Conservation (phyloP, 805 yeast genomes). For the Ogataea pilisensis region DNA sequence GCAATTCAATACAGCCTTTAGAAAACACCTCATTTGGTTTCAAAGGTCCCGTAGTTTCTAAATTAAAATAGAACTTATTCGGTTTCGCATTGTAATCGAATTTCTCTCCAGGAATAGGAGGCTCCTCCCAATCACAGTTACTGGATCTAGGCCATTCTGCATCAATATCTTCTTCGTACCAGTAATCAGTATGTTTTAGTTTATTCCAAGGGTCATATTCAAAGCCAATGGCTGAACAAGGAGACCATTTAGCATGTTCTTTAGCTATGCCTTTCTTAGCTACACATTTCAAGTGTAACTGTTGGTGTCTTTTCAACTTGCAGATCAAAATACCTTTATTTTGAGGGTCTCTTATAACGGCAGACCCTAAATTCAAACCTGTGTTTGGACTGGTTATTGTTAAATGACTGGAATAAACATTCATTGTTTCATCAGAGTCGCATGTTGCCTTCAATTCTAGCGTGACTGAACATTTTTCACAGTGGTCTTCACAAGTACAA, state of each 20-base stretch:
- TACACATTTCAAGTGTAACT: slow-evolving; percentile 80
- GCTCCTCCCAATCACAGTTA: slow-evolving; percentile 95
- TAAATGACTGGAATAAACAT: slow-evolving; percentile 83
- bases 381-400: slow-evolving; percentile 34
- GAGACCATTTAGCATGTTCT: slow-evolving; percentile 99
- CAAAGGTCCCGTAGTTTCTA: slow-evolving; percentile 89
- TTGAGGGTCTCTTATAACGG: slow-evolving; percentile 75
- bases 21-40: slow-evolving; percentile 86
- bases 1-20: slow-evolving; percentile 80
- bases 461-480: slow-evolving; percentile 91
- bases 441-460: slow-evolving; percentile 80
- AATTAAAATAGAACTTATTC: slow-evolving; percentile 74
- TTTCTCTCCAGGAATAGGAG: slow-evolving; percentile 80
- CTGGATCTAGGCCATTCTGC: slow-evolving; percentile 90
- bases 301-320: slow-evolving; percentile 89
- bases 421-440: slow-evolving; percentile 82
- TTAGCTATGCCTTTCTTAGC: slow-evolving; percentile 97
- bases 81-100: slow-evolving; percentile 87
- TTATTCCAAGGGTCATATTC: slow-evolving; percentile 99
- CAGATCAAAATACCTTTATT: slow-evolving; percentile 86
- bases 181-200: slow-evolving; percentile 88
- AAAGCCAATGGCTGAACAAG: slow-evolving; percentile 91
- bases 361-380: slow-evolving; percentile 59
- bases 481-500: slow-evolving; percentile 97
- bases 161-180: slow-evolving; percentile 89